phyloP scores from a whole-genome alignment of 2,329 filamentous ascomycete species.

The Talaromyces verruculosus region DNA sequence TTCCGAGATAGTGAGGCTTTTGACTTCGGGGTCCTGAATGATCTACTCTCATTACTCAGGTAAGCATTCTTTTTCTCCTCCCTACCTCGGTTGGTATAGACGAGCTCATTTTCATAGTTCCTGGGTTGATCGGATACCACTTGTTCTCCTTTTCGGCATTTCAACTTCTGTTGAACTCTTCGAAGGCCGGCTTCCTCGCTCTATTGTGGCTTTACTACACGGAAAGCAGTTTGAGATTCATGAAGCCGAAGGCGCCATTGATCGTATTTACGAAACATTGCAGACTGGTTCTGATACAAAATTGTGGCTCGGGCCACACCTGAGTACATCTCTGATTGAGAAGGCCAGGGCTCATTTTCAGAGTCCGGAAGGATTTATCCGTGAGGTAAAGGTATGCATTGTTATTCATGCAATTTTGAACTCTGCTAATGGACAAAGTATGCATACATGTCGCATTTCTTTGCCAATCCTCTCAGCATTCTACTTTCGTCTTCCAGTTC shows the following conservation, averaged over 20 bases:
- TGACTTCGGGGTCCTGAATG: slow-evolving; percentile 45
- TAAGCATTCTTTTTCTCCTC: slow-evolving; percentile 27
- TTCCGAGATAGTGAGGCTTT: slow-evolving; percentile 51
- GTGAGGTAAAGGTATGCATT: slow-evolving; percentile 49
- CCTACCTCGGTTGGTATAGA: too few species aligned
- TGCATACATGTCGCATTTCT: slow-evolving; percentile 64
- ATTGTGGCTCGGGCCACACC: slow-evolving; percentile 55
- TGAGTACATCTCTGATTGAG: slow-evolving; percentile 55
- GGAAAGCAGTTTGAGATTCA: slow-evolving; percentile 57
- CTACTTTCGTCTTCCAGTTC: slow-evolving; percentile 42
- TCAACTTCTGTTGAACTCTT: slow-evolving; percentile 64
- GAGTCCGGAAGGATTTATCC: slow-evolving; percentile 56
- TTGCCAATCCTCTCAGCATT: slow-evolving; percentile 58
- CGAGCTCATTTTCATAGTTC: slow-evolving; percentile 41
- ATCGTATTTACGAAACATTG: slow-evolving; percentile 42
- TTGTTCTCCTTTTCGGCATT: slow-evolving; percentile 60
- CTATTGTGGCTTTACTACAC: slow-evolving; percentile 53
- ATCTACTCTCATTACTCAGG: slow-evolving; percentile 49
- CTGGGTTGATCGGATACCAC: slow-evolving; percentile 62
- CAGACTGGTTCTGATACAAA: slow-evolving; percentile 37
- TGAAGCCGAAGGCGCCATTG: slow-evolving; percentile 49
- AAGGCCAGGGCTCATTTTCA: slow-evolving; percentile 61
- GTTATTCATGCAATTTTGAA: not conserved
- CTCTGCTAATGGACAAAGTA: slow-evolving; percentile 44
- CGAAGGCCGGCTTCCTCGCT: slow-evolving; percentile 57